phyloP scores from a whole-genome alignment of 2,329 filamentous ascomycete species.

The Talaromyces pinophilus region DNA sequence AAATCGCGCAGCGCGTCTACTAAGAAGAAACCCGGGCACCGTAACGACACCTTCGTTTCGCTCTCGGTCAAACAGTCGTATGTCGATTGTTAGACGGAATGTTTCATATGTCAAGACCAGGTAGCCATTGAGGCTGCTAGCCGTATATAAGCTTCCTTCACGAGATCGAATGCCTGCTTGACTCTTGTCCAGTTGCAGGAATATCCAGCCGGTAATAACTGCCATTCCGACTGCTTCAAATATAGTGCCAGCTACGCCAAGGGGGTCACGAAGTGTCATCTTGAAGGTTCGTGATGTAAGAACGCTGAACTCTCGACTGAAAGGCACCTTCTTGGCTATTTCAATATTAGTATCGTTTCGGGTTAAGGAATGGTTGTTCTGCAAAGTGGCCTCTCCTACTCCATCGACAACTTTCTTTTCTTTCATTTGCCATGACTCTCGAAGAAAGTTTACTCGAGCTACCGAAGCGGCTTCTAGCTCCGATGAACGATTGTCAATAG shows the following conservation, averaged over 20 bases:
- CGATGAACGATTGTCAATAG: conserved; percentile 69
- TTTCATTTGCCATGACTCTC: conserved; percentile 56
- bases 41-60: conserved; percentile 71
- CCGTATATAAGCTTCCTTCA: conserved; percentile 71
- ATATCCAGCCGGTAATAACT: conserved; percentile 72
- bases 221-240: conserved; percentile 71
- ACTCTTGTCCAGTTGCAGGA: conserved; percentile 64
- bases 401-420: conserved; percentile 12
- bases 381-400: background rate
- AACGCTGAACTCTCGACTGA: conserved; percentile 64
- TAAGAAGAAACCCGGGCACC: conserved; percentile 68
- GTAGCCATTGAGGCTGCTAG: conserved; percentile 72
- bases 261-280: conserved; percentile 73
- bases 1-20: conserved; percentile 67
- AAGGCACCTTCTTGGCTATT: conserved; percentile 52
- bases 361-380: background rate
- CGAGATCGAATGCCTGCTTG: conserved; percentile 72
- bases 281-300: conserved; percentile 69
- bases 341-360: conserved; percentile 8
- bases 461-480: conserved; percentile 64
- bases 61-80: conserved; percentile 74
- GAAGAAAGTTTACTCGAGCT: conserved; percentile 62
- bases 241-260: conserved; percentile 71
- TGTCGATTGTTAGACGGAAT: conserved; percentile 73
- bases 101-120: conserved; percentile 74